These are phyloP conservation scores for Coemansia sp. DNA, from an alignment of 192 early-diverging fungal genomes.

Conservation along the genomic window DNA sequence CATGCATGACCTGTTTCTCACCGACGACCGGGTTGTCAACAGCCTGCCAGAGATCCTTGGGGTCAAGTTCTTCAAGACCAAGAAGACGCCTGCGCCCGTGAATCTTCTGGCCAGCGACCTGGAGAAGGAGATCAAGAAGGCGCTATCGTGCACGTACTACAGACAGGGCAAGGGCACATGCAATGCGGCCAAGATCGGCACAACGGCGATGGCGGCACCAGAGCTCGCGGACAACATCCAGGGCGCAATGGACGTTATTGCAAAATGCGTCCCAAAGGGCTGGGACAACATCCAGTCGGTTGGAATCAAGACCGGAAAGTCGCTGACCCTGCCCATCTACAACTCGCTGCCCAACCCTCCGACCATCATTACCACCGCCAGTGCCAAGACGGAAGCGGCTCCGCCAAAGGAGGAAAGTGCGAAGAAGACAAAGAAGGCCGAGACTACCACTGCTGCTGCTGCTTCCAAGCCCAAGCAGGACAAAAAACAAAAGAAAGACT, in stretches of 20 bases:
- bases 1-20: constrained; percentile 83
- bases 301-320: constrained; percentile 78
- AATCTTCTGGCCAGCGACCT: constrained; percentile 26
- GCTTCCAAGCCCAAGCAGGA: background rate
- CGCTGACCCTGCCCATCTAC: constrained; percentile 82
- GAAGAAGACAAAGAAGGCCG: constrained; percentile 4
- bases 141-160: constrained; percentile 32
- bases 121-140: constrained; percentile 31
- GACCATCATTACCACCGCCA: constrained; percentile 6
- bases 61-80: constrained; percentile 78
- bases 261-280: constrained; percentile 68
- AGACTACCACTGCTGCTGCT: background rate
- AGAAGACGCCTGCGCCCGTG: constrained; percentile 65
- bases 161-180: constrained; percentile 43
- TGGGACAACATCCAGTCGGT: constrained; percentile 88
- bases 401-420: background rate
- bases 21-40: constrained; percentile 79
- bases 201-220: constrained; percentile 57
- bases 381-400: background rate
- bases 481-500: constrained; percentile 44
- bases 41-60: constrained; percentile 78
- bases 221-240: constrained; percentile 80
- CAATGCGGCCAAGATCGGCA: constrained; percentile 71
- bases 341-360: constrained; percentile 59
- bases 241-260: constrained; percentile 60